These are phyloP conservation scores for Aquilaria malaccensis DNA, from an alignment of 345 rosid genomes.

Conservation along the genomic window DNA sequence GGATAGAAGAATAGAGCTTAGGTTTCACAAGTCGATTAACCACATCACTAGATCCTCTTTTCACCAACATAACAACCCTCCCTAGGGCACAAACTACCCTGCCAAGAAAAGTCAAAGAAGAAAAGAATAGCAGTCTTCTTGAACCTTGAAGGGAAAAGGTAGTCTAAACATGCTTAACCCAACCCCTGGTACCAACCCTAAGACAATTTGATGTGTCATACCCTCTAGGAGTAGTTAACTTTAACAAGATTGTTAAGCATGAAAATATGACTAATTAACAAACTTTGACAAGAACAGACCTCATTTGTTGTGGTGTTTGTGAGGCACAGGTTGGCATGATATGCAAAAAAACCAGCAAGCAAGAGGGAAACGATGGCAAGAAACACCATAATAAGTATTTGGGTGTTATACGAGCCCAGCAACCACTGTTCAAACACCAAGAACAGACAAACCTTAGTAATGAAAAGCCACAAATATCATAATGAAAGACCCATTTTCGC, in stretches of 20 bases:
- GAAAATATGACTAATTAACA: too few relatives aligned
- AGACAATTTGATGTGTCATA: too few relatives aligned
- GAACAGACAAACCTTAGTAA: too few relatives aligned
- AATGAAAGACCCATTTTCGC: too few relatives aligned
- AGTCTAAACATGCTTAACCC: too few relatives aligned
- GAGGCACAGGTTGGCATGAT: conserved; percentile 70
- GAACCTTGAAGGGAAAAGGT: too few relatives aligned
- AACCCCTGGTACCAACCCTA: too few relatives aligned
- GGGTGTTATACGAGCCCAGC: conserved; percentile 72
- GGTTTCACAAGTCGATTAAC: conserved; percentile 3
- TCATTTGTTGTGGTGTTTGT: conserved; percentile 90
- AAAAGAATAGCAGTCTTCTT: not conserved
- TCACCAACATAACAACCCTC: too few relatives aligned
- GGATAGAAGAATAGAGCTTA: not conserved
- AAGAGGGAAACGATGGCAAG: conserved; percentile 70
- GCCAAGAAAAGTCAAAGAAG: not conserved
- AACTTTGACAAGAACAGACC: conserved; percentile 25
- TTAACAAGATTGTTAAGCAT: too few relatives aligned
- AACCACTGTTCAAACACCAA: conserved; percentile 62
- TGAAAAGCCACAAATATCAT: conserved; percentile 4
- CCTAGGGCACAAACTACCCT: too few relatives aligned
- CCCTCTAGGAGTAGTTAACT: too few relatives aligned
- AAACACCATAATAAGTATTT: conserved; percentile 82
- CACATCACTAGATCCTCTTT: too few relatives aligned
- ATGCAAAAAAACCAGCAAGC: conserved; percentile 77